These are phyloP conservation scores for Cicer bijugum DNA, from an alignment of 306 rosid genomes.

Conservation along the genomic window DNA sequence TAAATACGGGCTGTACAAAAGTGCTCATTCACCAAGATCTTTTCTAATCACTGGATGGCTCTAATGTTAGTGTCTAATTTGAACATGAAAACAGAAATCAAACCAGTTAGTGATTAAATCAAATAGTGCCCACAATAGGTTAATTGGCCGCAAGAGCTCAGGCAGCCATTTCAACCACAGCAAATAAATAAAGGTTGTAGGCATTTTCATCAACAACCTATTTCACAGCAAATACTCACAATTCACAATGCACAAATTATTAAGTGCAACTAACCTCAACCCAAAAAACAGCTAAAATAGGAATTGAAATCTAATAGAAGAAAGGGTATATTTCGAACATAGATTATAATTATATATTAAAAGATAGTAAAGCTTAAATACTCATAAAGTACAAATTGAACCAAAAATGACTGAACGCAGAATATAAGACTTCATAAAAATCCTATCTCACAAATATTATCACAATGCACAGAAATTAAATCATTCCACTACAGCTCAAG, in stretches of 20 bases:
- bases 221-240: neutral
- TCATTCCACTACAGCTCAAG: neutral
- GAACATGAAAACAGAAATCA: neutral
- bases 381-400: slow-evolving; percentile 1
- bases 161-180: neutral
- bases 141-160: neutral
- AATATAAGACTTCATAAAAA: neutral
- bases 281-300: neutral
- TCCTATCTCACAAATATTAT: neutral
- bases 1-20: neutral
- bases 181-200: neutral
- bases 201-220: neutral
- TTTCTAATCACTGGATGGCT: neutral
- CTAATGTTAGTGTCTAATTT: neutral
- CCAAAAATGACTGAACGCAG: slow-evolving; percentile 12
- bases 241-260: neutral
- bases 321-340: neutral
- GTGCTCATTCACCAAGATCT: neutral
- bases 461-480: neutral
- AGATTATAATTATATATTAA: slow-evolving; percentile 7
- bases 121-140: neutral
- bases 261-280: neutral
- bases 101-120: neutral
- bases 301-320: slow-evolving; percentile 7
- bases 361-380: slow-evolving; percentile 14